phyloP scores from a whole-genome alignment of 352 stramenopile genomes.

The Phytophthora colocasiae region DNA sequence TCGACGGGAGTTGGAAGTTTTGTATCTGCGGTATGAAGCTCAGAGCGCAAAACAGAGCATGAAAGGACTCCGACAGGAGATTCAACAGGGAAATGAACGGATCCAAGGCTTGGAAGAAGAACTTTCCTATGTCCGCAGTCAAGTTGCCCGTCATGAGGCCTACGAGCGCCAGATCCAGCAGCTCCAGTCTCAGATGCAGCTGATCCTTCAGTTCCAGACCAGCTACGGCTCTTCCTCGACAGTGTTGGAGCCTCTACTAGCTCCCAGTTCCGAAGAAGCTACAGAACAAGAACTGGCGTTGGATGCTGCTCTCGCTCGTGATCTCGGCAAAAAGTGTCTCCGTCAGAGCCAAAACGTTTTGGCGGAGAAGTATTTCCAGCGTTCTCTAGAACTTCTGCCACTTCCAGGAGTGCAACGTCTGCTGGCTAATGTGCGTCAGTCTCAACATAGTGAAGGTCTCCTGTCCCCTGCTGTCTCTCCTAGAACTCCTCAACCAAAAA shows the following conservation, averaged over 20 bases:
- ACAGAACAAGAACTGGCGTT: constrained; percentile 45
- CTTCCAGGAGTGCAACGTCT: constrained; percentile 63
- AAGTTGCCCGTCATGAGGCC: constrained; percentile 1
- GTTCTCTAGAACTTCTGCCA: constrained; percentile 59
- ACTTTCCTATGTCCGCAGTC: constrained; percentile 8
- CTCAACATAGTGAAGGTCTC: background rate
- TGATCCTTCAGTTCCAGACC: constrained; percentile 35
- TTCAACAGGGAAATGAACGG: background rate
- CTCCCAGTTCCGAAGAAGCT: background rate
- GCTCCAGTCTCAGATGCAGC: constrained; percentile 66
- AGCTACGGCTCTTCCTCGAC: background rate
- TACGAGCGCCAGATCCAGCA: constrained; percentile 55
- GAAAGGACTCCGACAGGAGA: constrained; percentile 19
- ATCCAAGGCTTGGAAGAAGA: constrained; percentile 16
- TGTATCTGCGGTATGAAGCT: constrained; percentile 58
- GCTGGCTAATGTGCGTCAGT: constrained; percentile 39
- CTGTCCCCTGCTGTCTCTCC: background rate
- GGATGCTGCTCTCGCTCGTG: constrained; percentile 65
- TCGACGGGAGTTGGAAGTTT: constrained; percentile 62
- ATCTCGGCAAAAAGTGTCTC: constrained; percentile 69
- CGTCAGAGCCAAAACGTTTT: constrained; percentile 51
- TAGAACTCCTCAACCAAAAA: constrained; percentile 13
- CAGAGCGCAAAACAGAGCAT: constrained; percentile 11
- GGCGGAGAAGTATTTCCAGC: constrained; percentile 67
- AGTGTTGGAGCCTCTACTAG: constrained; percentile 8